A percentile compares a stretch with the other conserved stretches of the same genome.
phyloP scores from a whole-genome alignment of 1,284 basidiomycete species.

The Cutaneotrichosporon sp. region DNA sequence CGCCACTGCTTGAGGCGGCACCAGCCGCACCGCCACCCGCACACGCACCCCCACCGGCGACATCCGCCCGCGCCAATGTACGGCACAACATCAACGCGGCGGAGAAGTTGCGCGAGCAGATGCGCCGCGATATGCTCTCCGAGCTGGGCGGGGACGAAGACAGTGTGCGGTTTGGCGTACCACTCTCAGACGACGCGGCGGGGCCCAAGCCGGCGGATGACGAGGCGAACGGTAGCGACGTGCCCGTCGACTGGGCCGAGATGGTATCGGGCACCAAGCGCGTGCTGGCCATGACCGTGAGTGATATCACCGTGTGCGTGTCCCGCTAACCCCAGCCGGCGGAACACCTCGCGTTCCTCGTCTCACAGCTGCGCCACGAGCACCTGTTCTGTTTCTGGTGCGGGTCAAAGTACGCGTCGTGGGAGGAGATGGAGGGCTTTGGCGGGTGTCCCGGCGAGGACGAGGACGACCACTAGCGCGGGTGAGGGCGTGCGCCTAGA shows the following conservation, averaged over 20 bases:
- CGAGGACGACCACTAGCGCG: conserved; percentile 46
- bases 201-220: background rate
- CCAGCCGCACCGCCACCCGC: background rate
- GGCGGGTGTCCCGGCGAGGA: conserved; percentile 47
- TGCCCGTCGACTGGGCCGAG: conserved; percentile 37
- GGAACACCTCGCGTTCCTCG: conserved; percentile 38
- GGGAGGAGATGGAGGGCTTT: conserved; percentile 43
- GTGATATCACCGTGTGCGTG: conserved; percentile 46
- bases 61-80: background rate
- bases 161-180: conserved; percentile 17
- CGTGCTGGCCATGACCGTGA: conserved; percentile 44
- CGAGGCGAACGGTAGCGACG: conserved; percentile 7
- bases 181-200: background rate
- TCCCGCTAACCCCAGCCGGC: conserved; percentile 22
- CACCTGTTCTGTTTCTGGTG: conserved; percentile 48
- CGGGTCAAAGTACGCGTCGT: conserved; percentile 35
- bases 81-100: conserved; percentile 32
- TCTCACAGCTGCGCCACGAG: conserved; percentile 42
- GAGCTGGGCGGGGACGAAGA: conserved; percentile 22
- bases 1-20: background rate
- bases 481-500: background rate
- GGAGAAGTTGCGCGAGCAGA: conserved; percentile 38
- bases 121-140: conserved; percentile 43
- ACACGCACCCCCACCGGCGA: background rate
- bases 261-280: conserved; percentile 37